Evolutionary conservation across 306 rosid species (phyloP).

Genomic region (Hippophae rhamnoides): DNA sequence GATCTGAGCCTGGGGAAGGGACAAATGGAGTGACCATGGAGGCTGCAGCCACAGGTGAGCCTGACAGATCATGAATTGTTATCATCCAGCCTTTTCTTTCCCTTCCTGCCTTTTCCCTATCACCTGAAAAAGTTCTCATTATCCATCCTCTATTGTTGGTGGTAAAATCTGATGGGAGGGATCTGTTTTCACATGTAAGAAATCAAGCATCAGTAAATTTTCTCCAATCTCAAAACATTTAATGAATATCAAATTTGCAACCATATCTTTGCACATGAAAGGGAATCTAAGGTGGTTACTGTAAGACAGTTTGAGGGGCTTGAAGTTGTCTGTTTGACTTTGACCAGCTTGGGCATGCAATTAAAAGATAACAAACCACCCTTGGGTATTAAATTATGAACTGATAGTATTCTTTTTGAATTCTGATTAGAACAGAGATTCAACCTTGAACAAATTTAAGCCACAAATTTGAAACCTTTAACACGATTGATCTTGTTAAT

Average conservation of each 20-base stretch:
- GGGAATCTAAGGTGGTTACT: constrained; percentile 35
- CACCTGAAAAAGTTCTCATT: constrained; percentile 46
- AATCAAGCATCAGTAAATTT: not conserved
- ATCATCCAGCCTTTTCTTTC: constrained; percentile 98
- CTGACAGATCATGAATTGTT: constrained; percentile 77
- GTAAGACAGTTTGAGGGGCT: constrained; percentile 27
- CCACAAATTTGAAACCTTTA: too few species aligned
- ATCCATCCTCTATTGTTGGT: constrained; percentile 44
- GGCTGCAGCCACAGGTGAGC: constrained; percentile 84
- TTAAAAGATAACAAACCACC: not conserved
- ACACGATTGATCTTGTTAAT: too few species aligned
- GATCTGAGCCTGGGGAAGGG: constrained; percentile 68
- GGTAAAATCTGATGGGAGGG: constrained; percentile 47
- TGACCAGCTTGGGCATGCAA: constrained; percentile 28
- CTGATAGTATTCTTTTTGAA: too few species aligned
- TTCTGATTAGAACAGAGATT: too few species aligned
- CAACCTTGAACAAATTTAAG: too few species aligned
- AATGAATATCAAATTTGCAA: constrained; percentile 9
- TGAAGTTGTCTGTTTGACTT: constrained; percentile 43
- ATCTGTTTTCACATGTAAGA: constrained; percentile 26
- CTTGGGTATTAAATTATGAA: too few species aligned
- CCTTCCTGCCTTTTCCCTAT: constrained; percentile 44
- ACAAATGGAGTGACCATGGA: constrained; percentile 92
- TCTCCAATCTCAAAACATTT: not conserved
- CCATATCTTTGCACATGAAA: constrained; percentile 40